Conservation (phyloP, 1,139 yeast genomes). For the Sugiyamaella paludigena region DNA sequence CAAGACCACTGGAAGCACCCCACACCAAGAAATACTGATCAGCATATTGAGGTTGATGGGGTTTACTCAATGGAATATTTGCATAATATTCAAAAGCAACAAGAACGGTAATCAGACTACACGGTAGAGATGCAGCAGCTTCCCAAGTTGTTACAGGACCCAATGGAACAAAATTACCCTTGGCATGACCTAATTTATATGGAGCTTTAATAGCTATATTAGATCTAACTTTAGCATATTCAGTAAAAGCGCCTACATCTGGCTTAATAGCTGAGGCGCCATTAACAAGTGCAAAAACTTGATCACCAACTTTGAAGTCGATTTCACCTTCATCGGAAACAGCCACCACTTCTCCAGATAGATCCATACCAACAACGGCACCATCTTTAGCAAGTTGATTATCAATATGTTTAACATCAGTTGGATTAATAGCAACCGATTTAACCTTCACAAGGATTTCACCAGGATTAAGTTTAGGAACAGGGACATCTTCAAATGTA, state of each 20-base stretch:
- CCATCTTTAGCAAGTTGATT: conserved; percentile 43
- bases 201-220: conserved; percentile 2
- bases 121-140: conserved; percentile 61
- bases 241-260: conserved; percentile 58
- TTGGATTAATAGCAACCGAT: conserved; percentile 69
- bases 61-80: conserved; percentile 19
- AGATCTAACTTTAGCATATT: conserved; percentile 42
- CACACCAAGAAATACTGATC: conserved; percentile 45
- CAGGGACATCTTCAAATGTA: conserved; percentile 15
- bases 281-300: conserved; percentile 49
- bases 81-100: conserved; percentile 22
- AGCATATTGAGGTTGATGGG: conserved; percentile 18
- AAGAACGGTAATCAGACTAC: conserved; percentile 32
- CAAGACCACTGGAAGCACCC: conserved; percentile 65
- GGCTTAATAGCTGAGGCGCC: conserved; percentile 47
- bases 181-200: conserved; percentile 4
- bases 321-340: conserved; percentile 64
- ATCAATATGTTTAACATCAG: conserved; percentile 66
- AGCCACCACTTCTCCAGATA: conserved; percentile 56
- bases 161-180: conserved; percentile 29
- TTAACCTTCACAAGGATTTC: conserved; percentile 53
- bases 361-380: conserved; percentile 40
- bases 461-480: conserved; percentile 32
- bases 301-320: conserved; percentile 54
- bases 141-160: conserved; percentile 51